Evolutionary conservation across 2,329 filamentous ascomycete genomes (phyloP), one percentile per base, ranked within the genome.

Genomic region (Talaromyces sp.): DNA sequence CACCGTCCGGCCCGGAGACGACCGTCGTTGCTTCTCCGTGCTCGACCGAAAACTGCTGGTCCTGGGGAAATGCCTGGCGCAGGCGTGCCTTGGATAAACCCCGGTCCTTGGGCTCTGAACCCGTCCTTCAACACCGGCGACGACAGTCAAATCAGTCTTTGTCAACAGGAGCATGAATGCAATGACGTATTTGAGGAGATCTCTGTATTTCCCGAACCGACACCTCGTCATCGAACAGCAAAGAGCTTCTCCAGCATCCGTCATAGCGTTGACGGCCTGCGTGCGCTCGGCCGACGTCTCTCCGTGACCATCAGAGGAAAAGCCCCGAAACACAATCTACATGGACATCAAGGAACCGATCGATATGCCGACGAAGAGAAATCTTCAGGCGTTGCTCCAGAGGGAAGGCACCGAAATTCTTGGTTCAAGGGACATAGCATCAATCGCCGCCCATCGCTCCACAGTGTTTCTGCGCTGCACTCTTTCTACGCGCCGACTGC

Each of bases 161-260:
- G 59, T 10, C 67, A 67, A 50, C 73, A 75, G 61, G 66, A 68
- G 1, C 69, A 73, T 43, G 50, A 72, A 54, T 69, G 72, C 56
- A 71, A 63, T 1, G 68, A 70, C 5, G 73, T 71, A 1, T 50
- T 77, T 52, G 75, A 78, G 62, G 76, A 77, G 37, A 73, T 72
- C 58, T 71, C 71, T 41, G 70, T 71, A 22, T 75, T 77, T 24
- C 71, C 75, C 3, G 72, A 74, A 33, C 71, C 73, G 9, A 67
- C 67, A 14, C 72, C 72, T n/a, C 70, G 72, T n/a, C 75, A 73
- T 27, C 76, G 75, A 39, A 68, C 70, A 47, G 71, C 77, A 60
- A 80, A 78, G 69, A 80, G 78, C 66, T 80, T 81, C 68, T 80
- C 79, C 43, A 77, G 70, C 43, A 68, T 81, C 62, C 75, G 77